Percentiles rank a stretch among this genome's conserved stretches.
phyloP scores from a whole-genome alignment of 208 protist genomes.

The Trichomonas vaginalis region DNA sequence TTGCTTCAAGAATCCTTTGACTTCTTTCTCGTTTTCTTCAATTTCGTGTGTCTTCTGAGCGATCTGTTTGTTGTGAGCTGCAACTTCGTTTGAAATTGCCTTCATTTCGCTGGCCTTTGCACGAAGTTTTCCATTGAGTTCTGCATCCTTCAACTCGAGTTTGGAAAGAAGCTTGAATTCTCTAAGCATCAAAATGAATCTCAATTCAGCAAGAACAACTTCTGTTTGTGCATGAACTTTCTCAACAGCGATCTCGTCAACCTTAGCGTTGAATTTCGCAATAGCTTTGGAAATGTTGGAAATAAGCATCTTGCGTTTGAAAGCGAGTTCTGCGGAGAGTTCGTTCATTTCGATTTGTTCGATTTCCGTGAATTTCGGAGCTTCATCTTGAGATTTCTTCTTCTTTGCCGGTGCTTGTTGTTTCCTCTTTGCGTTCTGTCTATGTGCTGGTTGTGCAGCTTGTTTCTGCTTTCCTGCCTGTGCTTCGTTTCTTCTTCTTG shows the following conservation, averaged over 20 bases:
- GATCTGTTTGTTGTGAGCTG: constrained; percentile 75
- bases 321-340: not conserved
- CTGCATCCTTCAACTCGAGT: constrained; percentile 2
- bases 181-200: not conserved
- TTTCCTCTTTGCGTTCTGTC: not conserved
- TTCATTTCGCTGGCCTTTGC: not conserved
- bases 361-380: not conserved
- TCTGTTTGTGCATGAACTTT: not conserved
- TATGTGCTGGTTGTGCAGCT: not conserved
- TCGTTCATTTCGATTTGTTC: not conserved
- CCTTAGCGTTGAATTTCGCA: not conserved
- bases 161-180: not conserved
- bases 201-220: not conserved
- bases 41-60: constrained; percentile 35
- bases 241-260: not conserved
- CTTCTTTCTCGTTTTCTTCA: constrained; percentile 38
- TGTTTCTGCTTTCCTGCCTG: constrained; percentile 2
- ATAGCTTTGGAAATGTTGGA: not conserved
- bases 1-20: constrained; percentile 48
- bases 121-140: not conserved
- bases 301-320: not conserved
- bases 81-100: constrained; percentile 49
- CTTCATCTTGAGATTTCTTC: not conserved
- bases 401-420: not conserved
- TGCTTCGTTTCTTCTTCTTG: not conserved